Evolutionary conservation across 306 rosid genomes (phyloP).

Genomic region (Phaseolus lunatus): DNA sequence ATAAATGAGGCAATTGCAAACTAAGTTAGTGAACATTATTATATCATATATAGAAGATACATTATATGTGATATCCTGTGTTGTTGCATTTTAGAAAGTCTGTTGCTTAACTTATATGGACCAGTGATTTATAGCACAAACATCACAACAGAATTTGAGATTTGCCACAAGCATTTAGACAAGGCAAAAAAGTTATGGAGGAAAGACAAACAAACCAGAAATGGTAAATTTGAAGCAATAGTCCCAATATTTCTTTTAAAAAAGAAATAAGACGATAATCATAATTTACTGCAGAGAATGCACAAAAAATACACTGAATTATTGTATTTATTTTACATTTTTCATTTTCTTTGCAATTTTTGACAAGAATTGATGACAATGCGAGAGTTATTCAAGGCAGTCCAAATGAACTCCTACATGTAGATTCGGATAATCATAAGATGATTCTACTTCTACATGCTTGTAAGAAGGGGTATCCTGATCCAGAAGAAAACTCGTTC

Average conservation of each 20-base stretch:
- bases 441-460: background rate
- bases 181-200: conserved; percentile 11
- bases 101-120: background rate
- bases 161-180: background rate
- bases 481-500: background rate
- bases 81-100: background rate
- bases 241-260: background rate
- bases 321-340: background rate
- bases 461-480: background rate
- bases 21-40: conserved; percentile 10
- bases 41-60: conserved; percentile 23
- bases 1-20: conserved; percentile 1
- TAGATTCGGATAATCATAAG: background rate
- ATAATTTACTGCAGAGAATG: conserved; percentile 19
- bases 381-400: background rate
- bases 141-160: conserved; percentile 14
- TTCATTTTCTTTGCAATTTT: background rate
- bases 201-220: conserved; percentile 11
- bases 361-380: background rate
- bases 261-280: conserved; percentile 20
- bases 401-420: conserved; percentile 11
- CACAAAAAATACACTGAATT: background rate
- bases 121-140: background rate
- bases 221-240: conserved; percentile 6
- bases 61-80: conserved; percentile 9